phyloP scores from a whole-genome alignment of 2,329 filamentous ascomycete genomes.

The Pseudonectria buxi region DNA sequence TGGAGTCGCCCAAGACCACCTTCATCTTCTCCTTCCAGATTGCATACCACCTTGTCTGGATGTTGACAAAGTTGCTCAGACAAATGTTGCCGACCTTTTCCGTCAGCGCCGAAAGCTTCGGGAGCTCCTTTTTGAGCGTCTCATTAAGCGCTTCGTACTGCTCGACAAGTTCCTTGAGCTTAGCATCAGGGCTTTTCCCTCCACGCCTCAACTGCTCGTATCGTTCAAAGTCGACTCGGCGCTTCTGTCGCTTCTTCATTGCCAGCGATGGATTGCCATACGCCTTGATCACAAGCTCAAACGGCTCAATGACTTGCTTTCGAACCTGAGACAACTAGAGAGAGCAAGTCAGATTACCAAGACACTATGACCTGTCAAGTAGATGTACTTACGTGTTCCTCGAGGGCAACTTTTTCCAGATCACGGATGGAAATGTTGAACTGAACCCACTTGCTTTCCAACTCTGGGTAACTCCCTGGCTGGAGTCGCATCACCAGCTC shows the following conservation, averaged over 20 bases:
- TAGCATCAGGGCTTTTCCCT: constrained; percentile 82
- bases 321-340: constrained; percentile 57
- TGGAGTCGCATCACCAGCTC: constrained; percentile 71
- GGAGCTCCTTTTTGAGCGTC: constrained; percentile 85
- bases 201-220: constrained; percentile 69
- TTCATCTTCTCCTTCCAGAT: constrained; percentile 80
- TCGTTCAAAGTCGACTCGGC: constrained; percentile 81
- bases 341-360: constrained; percentile 4
- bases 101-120: constrained; percentile 73
- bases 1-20: constrained; percentile 59
- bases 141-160: constrained; percentile 90
- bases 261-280: constrained; percentile 80
- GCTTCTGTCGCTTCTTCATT: constrained; percentile 92
- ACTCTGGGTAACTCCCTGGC: constrained; percentile 69
- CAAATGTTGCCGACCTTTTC: constrained; percentile 79
- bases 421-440: constrained; percentile 85
- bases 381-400: constrained; percentile 67
- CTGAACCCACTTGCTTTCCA: constrained; percentile 90
- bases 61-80: constrained; percentile 73
- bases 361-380: too few species aligned
- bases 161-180: constrained; percentile 75
- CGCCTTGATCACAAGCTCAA: constrained; percentile 68
- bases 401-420: constrained; percentile 73
- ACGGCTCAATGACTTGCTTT: constrained; percentile 78
- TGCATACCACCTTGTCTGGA: constrained; percentile 76